These are phyloP conservation scores for Pythium aristosporum DNA, from an alignment of 352 stramenopile genomes.

Conservation along the genomic window DNA sequence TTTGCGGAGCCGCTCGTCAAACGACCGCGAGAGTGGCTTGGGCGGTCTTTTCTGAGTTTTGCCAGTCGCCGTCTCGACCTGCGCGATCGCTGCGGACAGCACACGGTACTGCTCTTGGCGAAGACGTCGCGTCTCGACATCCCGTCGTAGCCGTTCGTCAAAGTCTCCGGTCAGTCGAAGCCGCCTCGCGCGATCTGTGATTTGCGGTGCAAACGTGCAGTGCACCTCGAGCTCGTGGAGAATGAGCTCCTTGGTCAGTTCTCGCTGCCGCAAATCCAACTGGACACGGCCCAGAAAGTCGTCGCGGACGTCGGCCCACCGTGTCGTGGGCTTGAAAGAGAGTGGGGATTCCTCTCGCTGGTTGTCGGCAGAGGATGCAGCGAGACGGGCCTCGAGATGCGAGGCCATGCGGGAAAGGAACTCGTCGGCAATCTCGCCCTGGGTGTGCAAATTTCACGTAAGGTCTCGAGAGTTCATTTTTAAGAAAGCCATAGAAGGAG, in stretches of 20 bases:
- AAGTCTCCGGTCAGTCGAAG: constrained; percentile 46
- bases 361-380: constrained; percentile 1
- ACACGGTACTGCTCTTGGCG: constrained; percentile 36
- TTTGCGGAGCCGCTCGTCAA: constrained; percentile 49
- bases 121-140: constrained; percentile 46
- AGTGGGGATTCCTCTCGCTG: constrained; percentile 8
- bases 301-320: constrained; percentile 54
- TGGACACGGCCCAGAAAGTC: constrained; percentile 69
- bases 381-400: constrained; percentile 25
- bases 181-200: constrained; percentile 39
- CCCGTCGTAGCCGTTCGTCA: constrained; percentile 52
- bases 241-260: constrained; percentile 45
- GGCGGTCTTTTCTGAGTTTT: not conserved
- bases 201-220: constrained; percentile 56
- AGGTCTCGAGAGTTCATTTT: not conserved
- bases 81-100: constrained; percentile 18
- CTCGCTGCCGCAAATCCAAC: constrained; percentile 54
- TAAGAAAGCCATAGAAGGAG: not conserved
- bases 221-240: constrained; percentile 50
- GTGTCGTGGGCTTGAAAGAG: constrained; percentile 8
- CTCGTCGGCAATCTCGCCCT: constrained; percentile 59
- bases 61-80: constrained; percentile 9
- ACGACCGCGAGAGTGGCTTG: constrained; percentile 5
- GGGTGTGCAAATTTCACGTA: not conserved
- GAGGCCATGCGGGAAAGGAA: constrained; percentile 62